Base-by-base conservation (phyloP, 345 rosid genomes). In the Gossypium anomalum region DNA sequence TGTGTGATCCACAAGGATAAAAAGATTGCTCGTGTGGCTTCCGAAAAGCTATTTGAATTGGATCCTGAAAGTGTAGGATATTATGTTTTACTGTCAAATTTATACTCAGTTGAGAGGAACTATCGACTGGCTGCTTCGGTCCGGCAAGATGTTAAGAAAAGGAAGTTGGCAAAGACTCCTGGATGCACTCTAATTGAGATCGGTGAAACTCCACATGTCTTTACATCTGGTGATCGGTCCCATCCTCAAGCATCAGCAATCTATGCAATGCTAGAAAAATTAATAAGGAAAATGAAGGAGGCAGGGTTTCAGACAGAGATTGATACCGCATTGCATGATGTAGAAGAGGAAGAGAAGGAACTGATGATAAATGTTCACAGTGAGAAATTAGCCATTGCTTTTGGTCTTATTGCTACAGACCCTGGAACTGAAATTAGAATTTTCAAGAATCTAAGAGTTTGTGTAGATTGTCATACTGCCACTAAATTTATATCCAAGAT, bases 321-420 rank as follows among this genome's bases (percentile, higher is more conserved):
- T 1, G 56, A 72, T 34, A 70, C 86, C 4, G 84, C 88, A 65
- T 77, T 88, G 77, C 92, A 87, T 71, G 94, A 90, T 71, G 88
- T 90, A 67, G 90, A 90, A 78, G 94, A 88, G 75, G 90, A 90
- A 86, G 94, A 88, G 85, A 88, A 90, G 76, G 91, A 87, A 78
- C 77, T 75, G 52, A 69, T 82, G 83, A 60, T 87, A 84, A 86
- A 87, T 48, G 90, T 89, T 71, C 94, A 90, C 48, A 90, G 94
- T 68, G 94, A 90, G 81, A 90, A 87, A 81, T 70, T 90, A 67
- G 94, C 94, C 34, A 88, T 88, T 83, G 89, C 88, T 43, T 90
- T 85, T 82, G 92, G 90, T 74, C 88, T 90, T 53, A 84, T 90
- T n/a, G 66, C 86, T 23, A 87, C 86, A 57, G 84, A 81, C 48